Conservation (phyloP, 495 filamentous ascomycete species). For the Tirmania nivea region DNA sequence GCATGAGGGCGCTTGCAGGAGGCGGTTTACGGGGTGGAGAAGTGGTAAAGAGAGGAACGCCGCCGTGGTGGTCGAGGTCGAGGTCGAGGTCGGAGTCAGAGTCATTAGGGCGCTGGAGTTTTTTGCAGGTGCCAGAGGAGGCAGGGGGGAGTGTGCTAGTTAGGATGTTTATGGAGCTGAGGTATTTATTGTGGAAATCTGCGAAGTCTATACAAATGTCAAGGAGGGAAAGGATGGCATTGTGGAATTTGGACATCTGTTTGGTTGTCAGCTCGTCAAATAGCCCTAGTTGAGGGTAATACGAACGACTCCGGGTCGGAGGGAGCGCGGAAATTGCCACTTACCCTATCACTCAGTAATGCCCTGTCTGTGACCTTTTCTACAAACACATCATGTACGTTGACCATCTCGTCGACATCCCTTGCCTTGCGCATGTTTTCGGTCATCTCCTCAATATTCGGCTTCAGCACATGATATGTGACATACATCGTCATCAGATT, state of each 20-base stretch:
- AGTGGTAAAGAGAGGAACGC: not conserved
- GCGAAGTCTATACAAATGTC: no score
- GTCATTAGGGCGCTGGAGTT: constrained; percentile 12
- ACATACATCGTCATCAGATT: constrained; percentile 55
- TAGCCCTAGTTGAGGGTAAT: no score
- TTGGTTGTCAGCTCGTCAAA: no score
- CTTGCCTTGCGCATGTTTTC: constrained; percentile 33
- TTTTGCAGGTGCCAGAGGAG: no score
- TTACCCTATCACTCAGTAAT: constrained; percentile 29
- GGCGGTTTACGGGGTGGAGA: not conserved
- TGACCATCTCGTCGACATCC: constrained; percentile 67
- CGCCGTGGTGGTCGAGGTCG: not conserved
- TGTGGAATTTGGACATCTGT: no score
- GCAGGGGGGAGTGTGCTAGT: no score
- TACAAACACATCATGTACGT: constrained; percentile 42
- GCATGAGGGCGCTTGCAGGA: no score
- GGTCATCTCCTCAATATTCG: constrained; percentile 31
- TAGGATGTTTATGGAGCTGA: no score
- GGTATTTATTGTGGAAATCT: no score
- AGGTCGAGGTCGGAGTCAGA: constrained; percentile 24
- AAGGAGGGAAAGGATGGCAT: no score
- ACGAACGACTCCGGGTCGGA: no score
- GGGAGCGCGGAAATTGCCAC: no score
- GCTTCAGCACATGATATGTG: constrained; percentile 45
- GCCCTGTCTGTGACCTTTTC: constrained; percentile 38